Evolutionary conservation across 306 rosid genomes (phyloP).

Genomic region (Quercus variabilis): DNA sequence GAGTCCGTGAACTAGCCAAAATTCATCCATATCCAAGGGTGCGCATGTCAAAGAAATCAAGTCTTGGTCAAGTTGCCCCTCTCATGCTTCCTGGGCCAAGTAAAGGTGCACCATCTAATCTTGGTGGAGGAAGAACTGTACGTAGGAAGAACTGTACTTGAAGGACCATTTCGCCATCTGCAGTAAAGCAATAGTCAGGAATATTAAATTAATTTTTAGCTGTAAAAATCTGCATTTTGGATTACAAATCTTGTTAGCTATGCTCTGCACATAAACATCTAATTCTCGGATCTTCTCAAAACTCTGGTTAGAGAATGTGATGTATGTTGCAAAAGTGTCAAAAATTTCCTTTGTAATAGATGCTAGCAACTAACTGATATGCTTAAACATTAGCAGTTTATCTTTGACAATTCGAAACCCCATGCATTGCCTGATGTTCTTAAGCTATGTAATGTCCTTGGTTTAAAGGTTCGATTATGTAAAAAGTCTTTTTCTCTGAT

Average conservation of each 20-base stretch:
- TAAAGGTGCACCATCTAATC: slow-evolving; percentile 28
- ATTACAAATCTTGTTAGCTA: slow-evolving; percentile 14
- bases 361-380: slow-evolving; percentile 18
- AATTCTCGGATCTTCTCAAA: slow-evolving; percentile 1
- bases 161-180: slow-evolving; percentile 23
- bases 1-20: slow-evolving; percentile 80
- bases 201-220: slow-evolving; percentile 42
- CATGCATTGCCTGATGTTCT: too few species aligned
- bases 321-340: slow-evolving; percentile 28
- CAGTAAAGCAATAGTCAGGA: slow-evolving; percentile 33
- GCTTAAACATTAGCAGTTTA: not conserved
- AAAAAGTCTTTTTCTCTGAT: too few species aligned
- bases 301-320: slow-evolving; percentile 8
- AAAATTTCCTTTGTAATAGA: slow-evolving; percentile 31
- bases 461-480: too few species aligned
- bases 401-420: not conserved
- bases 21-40: slow-evolving; percentile 84
- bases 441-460: too few species aligned
- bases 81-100: slow-evolving; percentile 26
- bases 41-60: slow-evolving; percentile 46
- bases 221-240: slow-evolving; percentile 26
- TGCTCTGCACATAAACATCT: slow-evolving; percentile 22
- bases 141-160: slow-evolving; percentile 42
- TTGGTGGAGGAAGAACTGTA: slow-evolving; percentile 47
- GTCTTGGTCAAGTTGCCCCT: slow-evolving; percentile 27